phyloP scores from a whole-genome alignment of 2,329 filamentous ascomycete species.

The Fusarium sp. region DNA sequence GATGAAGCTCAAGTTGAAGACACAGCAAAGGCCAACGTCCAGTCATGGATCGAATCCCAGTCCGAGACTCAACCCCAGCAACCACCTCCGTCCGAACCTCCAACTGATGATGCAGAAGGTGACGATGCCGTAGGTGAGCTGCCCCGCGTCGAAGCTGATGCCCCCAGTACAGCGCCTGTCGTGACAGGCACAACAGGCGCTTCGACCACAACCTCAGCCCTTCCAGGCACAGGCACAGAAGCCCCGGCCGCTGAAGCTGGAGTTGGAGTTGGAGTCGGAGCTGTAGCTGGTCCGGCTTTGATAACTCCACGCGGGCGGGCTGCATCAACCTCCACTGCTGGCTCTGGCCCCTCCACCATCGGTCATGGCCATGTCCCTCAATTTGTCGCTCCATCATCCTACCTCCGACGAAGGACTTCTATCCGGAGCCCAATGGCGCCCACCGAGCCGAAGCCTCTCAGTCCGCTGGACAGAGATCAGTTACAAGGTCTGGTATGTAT shows the following conservation, averaged over 20 bases:
- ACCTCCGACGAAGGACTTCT: conserved; percentile 62
- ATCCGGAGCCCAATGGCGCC: conserved; percentile 55
- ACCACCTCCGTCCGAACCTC: conserved; percentile 25
- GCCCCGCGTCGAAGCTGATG: conserved; percentile 35
- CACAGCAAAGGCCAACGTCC: conserved; percentile 30
- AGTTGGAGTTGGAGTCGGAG: conserved; percentile 19
- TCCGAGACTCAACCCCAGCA: conserved; percentile 31
- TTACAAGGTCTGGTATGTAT: conserved; percentile 80
- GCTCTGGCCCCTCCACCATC: conserved; percentile 43
- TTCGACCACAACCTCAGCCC: conserved; percentile 30
- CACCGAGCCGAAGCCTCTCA: conserved; percentile 63
- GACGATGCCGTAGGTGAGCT: conserved; percentile 36
- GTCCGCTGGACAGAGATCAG: conserved; percentile 81
- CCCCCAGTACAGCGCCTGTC: conserved; percentile 24
- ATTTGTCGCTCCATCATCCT: conserved; percentile 73
- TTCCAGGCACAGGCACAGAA: conserved; percentile 13
- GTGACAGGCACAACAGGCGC: conserved; percentile 29
- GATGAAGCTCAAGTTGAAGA: conserved; percentile 21
- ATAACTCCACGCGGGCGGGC: conserved; percentile 41
- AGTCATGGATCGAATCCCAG: conserved; percentile 42
- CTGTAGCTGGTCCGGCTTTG: conserved; percentile 35
- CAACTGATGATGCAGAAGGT: conserved; percentile 23
- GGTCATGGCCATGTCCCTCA: conserved; percentile 60
- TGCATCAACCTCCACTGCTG: conserved; percentile 43
- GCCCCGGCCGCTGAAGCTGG: conserved; percentile 6